Percentiles rank a stretch among this genome's conserved stretches.
Conservation (phyloP, 495 filamentous ascomycete species). For the Xylaria flabelliformis region DNA sequence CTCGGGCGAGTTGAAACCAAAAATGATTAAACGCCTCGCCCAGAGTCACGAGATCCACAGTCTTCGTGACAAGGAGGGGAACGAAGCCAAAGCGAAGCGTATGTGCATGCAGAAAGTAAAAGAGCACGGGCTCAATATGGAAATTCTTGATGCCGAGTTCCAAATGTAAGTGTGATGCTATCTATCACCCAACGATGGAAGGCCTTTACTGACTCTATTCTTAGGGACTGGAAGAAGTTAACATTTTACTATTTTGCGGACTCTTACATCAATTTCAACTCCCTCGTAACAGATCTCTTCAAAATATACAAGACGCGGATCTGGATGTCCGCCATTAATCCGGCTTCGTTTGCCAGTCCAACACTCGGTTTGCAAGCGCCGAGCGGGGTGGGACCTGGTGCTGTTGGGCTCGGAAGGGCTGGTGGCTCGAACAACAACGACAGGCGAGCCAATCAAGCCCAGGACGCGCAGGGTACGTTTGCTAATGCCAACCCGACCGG, state of each 20-base stretch:
- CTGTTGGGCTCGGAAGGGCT: slow-evolving; percentile 55
- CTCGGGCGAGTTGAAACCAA: slow-evolving; percentile 82
- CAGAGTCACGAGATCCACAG: slow-evolving; percentile 87
- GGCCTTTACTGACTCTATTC: slow-evolving; percentile 25
- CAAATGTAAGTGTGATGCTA: slow-evolving; percentile 76
- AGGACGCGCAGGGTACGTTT: slow-evolving; percentile 51
- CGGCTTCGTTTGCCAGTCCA: slow-evolving; percentile 93
- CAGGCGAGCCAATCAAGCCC: slow-evolving; percentile 54
- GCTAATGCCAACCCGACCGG: slow-evolving; percentile 42
- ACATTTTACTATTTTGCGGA: slow-evolving; percentile 99
- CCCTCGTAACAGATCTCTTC: slow-evolving; percentile 94
- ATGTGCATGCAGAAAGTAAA: slow-evolving; percentile 95
- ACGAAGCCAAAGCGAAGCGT: slow-evolving; percentile 96
- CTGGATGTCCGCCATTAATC: slow-evolving; percentile 99
- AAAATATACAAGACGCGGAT: slow-evolving; percentile 99
- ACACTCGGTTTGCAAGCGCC: slow-evolving; percentile 71
- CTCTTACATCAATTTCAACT: slow-evolving; percentile 98
- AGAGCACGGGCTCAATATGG: slow-evolving; percentile 95
- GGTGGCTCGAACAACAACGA: slow-evolving; percentile 48
- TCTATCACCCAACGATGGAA: background rate
- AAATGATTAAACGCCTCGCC: slow-evolving; percentile 93
- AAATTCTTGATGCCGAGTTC: slow-evolving; percentile 98
- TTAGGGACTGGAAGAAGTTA: slow-evolving; percentile 98
- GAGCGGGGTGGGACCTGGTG: slow-evolving; percentile 66
- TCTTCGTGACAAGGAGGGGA: slow-evolving; percentile 92